Evolutionary conservation across 345 rosid species (phyloP).

Genomic region (Syzygium aromaticum): DNA sequence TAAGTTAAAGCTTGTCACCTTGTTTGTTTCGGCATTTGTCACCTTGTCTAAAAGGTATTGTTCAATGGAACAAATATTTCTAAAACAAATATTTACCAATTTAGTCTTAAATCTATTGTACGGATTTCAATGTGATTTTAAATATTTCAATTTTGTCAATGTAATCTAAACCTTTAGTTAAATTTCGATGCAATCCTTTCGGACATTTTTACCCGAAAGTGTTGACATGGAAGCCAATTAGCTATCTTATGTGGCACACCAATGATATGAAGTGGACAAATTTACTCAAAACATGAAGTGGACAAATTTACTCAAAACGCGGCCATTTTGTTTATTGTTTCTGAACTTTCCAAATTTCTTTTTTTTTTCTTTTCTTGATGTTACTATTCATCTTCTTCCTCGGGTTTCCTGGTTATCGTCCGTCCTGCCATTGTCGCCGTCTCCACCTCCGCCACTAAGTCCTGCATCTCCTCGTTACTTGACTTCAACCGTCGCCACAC

Average conservation of each 20-base stretch:
- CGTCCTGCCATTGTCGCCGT: background rate
- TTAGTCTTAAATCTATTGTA: background rate
- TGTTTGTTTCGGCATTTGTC: background rate
- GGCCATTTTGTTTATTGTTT: background rate
- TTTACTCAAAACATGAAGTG: background rate
- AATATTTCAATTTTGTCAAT: background rate
- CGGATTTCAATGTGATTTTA: background rate
- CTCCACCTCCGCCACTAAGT: background rate
- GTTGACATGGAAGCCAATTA: rapidly evolving
- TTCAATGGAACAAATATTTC: no score
- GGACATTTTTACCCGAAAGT: background rate
- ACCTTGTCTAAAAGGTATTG: background rate
- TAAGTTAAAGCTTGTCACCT: background rate
- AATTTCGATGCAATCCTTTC: background rate
- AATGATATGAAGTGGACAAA: rapidly evolving
- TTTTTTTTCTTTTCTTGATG: background rate
- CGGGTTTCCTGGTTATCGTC: background rate
- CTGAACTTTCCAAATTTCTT: background rate
- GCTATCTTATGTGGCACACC: background rate
- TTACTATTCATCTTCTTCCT: background rate
- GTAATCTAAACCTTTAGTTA: background rate
- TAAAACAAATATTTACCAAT: background rate
- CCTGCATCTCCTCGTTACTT: background rate
- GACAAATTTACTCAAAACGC: background rate
- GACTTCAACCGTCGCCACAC: background rate